Evolutionary conservation across 2,329 filamentous ascomycete genomes (phyloP).

Genomic region (Didymella sp.): DNA sequence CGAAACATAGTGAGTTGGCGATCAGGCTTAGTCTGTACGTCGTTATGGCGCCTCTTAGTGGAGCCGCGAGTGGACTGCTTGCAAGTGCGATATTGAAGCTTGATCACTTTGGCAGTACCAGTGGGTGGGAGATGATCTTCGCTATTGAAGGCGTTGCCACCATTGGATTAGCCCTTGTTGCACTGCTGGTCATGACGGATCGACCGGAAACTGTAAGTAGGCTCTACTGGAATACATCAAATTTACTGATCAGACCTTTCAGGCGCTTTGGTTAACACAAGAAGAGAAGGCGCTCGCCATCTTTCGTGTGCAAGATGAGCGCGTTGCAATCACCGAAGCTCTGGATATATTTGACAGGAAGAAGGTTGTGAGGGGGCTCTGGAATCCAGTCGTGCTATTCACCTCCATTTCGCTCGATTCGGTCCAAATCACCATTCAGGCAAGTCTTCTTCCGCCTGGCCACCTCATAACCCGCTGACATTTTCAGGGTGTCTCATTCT

Average conservation of each 20-base stretch:
- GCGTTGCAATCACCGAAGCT: background rate
- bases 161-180: background rate
- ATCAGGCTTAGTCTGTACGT: background rate
- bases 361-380: background rate
- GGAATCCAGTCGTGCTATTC: background rate
- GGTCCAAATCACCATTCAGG: background rate
- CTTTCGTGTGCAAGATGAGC: background rate
- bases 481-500: background rate
- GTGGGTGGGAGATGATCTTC: conserved; percentile 2
- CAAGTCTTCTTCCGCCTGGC: background rate
- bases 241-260: background rate
- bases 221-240: too few species aligned
- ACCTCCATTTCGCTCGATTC: background rate
- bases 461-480: background rate
- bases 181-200: background rate
- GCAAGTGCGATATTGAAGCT: conserved; percentile 2
- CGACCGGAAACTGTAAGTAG: background rate
- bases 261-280: background rate
- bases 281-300: background rate
- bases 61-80: background rate
- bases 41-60: background rate
- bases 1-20: background rate
- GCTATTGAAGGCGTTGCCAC: background rate
- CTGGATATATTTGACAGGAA: background rate
- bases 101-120: background rate